These are phyloP conservation scores for Monosporascus sp. DNA, from an alignment of 2,329 filamentous ascomycete genomes.

Conservation along the genomic window DNA sequence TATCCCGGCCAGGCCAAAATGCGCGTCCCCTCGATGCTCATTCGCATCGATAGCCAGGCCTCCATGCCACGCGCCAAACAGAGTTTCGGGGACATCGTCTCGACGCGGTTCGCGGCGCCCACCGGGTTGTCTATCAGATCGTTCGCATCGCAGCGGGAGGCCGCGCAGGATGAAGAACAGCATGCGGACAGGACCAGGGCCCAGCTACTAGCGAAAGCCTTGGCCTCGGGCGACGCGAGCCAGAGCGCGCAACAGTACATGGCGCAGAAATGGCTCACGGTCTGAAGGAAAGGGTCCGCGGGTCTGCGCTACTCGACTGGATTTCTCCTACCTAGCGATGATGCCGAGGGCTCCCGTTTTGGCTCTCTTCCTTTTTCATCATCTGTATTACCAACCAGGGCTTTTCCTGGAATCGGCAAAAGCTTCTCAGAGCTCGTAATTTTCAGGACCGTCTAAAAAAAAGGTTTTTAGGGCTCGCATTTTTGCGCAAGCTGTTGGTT, in stretches of 20 bases:
- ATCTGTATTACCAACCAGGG: too few relatives aligned
- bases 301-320: too few relatives aligned
- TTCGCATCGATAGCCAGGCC: conserved; percentile 47
- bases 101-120: conserved; percentile 31
- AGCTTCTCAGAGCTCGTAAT: too few relatives aligned
- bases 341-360: too few relatives aligned
- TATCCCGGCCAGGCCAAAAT: conserved; percentile 42
- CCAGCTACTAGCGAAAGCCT: conserved; percentile 36
- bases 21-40: conserved; percentile 59
- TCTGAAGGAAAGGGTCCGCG: conserved; percentile 9
- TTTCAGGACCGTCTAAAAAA: too few relatives aligned
- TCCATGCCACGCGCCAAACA: conserved; percentile 33
- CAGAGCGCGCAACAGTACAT: conserved; percentile 31
- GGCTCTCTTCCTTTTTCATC: too few relatives aligned
- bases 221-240: conserved; percentile 30
- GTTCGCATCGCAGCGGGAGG: conserved; percentile 37
- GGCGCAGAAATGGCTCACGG: conserved; percentile 33
- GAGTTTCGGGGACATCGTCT: conserved; percentile 6
- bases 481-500: too few relatives aligned
- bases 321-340: too few relatives aligned
- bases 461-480: too few relatives aligned
- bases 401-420: too few relatives aligned
- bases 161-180: conserved; percentile 4
- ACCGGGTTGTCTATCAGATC: background rate
- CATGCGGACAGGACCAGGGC: conserved; percentile 20